These are phyloP conservation scores for Phoma sp. DNA, from an alignment of 2,329 filamentous ascomycete genomes.

Conservation along the genomic window DNA sequence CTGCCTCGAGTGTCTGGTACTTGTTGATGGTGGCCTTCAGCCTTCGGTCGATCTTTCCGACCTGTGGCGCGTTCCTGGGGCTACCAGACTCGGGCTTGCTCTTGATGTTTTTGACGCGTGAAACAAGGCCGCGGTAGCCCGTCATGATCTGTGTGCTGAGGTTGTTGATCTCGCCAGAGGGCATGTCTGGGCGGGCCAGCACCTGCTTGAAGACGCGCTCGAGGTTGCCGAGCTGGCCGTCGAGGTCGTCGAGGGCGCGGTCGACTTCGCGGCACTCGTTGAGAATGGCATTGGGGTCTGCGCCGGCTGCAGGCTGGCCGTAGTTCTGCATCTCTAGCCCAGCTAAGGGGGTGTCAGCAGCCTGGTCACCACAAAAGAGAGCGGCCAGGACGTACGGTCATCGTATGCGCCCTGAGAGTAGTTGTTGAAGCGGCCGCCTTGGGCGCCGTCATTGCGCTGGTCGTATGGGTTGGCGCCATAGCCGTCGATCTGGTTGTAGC, in stretches of 20 bases:
- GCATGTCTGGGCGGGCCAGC: constrained; percentile 77
- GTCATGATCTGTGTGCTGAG: constrained; percentile 82
- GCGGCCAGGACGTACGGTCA: constrained; percentile 35
- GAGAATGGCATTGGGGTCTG: constrained; percentile 75
- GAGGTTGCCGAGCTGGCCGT: constrained; percentile 74
- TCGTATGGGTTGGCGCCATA: constrained; percentile 54
- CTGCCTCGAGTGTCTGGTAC: constrained; percentile 80
- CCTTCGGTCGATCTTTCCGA: constrained; percentile 78
- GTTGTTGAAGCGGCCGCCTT: constrained; percentile 63
- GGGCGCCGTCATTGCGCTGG: constrained; percentile 42
- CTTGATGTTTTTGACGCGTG: constrained; percentile 83
- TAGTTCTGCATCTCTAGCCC: constrained; percentile 75
- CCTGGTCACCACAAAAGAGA: constrained; percentile 30
- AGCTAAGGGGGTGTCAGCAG: constrained; percentile 34
- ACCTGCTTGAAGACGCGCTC: constrained; percentile 73
- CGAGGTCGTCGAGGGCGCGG: constrained; percentile 75
- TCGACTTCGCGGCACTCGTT: constrained; percentile 86
- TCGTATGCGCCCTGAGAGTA: constrained; percentile 53
- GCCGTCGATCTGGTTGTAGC: constrained; percentile 50
- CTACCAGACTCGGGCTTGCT: constrained; percentile 76
- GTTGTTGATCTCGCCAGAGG: constrained; percentile 72
- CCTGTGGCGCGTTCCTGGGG: constrained; percentile 77
- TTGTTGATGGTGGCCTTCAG: constrained; percentile 81
- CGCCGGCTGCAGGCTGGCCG: constrained; percentile 28
- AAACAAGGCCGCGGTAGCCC: constrained; percentile 78